Evolutionary conservation across 2,329 filamentous ascomycete genomes (phyloP).

Genomic region (Sclerotinia sclerotiorum): DNA sequence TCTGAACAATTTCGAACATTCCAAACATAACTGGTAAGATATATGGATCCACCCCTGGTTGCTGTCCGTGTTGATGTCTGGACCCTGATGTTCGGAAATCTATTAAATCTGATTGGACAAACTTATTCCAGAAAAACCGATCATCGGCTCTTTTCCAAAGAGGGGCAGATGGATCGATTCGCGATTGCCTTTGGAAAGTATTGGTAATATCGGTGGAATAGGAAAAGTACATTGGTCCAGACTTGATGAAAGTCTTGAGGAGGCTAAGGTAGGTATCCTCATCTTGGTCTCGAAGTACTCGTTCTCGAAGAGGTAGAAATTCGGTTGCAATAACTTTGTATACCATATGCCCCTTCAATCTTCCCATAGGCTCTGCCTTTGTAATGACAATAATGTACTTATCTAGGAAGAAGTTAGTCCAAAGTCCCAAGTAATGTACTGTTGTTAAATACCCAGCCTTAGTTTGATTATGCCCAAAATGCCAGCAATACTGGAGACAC

Average conservation of each 20-base stretch:
- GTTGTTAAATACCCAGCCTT: constrained; percentile 68
- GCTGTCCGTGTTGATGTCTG: constrained; percentile 64
- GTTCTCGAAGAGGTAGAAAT: constrained; percentile 89
- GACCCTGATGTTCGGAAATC: constrained; percentile 71
- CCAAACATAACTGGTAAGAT: constrained; percentile 96
- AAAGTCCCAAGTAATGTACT: background rate
- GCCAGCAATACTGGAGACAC: constrained; percentile 91
- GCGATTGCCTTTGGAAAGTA: constrained; percentile 89
- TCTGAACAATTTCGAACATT: constrained; percentile 88
- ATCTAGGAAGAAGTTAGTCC: constrained; percentile 50
- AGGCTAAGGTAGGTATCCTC: constrained; percentile 88
- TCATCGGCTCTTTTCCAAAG: constrained; percentile 93
- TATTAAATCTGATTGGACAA: constrained; percentile 87
- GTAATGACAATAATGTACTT: constrained; percentile 98
- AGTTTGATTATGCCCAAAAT: constrained; percentile 93
- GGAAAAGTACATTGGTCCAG: constrained; percentile 93
- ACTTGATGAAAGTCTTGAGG: constrained; percentile 77
- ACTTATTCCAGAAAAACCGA: constrained; percentile 98
- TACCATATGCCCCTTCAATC: constrained; percentile 92
- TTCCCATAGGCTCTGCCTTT: constrained; percentile 86
- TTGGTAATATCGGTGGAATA: constrained; percentile 97
- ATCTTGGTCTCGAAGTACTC: constrained; percentile 85
- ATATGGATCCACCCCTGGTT: constrained; percentile 80
- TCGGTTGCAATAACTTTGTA: constrained; percentile 92
- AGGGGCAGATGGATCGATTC: constrained; percentile 68